Evolutionary conservation across 768 basidiomycete species (phyloP).

Genomic region (Daedaleopsis nitida): DNA sequence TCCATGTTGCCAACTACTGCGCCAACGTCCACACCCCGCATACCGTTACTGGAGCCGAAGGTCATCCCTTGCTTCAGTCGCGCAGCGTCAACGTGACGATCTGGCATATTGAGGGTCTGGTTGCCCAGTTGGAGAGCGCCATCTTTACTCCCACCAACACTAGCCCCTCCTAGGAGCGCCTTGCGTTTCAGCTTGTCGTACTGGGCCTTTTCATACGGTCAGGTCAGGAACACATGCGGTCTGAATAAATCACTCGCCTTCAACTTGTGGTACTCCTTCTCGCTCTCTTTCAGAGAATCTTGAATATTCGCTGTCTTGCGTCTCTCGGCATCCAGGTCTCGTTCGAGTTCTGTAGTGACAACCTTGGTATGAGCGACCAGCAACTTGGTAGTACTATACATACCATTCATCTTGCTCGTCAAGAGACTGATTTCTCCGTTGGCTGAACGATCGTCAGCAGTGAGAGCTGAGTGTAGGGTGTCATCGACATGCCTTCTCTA

Average conservation of each 20-base stretch:
- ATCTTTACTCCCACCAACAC: conserved; percentile 9
- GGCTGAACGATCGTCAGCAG: conserved; percentile 43
- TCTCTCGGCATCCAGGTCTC: conserved; percentile 79
- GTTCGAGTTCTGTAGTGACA: conserved; percentile 61
- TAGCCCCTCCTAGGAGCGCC: conserved; percentile 56
- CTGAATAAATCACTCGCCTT: conserved; percentile 49
- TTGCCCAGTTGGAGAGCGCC: conserved; percentile 12
- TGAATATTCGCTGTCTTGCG: conserved; percentile 74
- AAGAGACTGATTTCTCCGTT: conserved; percentile 76
- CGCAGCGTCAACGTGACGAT: conserved; percentile 10
- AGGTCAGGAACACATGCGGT: not conserved
- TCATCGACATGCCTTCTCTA: conserved; percentile 70
- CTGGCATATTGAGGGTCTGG: conserved; percentile 18
- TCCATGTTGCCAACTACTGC: conserved; percentile 69
- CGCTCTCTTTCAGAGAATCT: conserved; percentile 72
- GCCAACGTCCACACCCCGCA: conserved; percentile 43
- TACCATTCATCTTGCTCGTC: conserved; percentile 68
- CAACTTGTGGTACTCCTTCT: conserved; percentile 86
- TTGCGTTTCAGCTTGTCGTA: conserved; percentile 85
- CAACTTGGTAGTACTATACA: conserved; percentile 6
- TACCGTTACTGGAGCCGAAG: conserved; percentile 28
- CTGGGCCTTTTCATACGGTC: conserved; percentile 52
- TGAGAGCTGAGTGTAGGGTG: not conserved
- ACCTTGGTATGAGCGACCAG: not conserved
- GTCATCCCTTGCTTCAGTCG: conserved; percentile 22